Conservation (phyloP, 371 early-diverging fungal species). For the Actinomucor elegans region DNA sequence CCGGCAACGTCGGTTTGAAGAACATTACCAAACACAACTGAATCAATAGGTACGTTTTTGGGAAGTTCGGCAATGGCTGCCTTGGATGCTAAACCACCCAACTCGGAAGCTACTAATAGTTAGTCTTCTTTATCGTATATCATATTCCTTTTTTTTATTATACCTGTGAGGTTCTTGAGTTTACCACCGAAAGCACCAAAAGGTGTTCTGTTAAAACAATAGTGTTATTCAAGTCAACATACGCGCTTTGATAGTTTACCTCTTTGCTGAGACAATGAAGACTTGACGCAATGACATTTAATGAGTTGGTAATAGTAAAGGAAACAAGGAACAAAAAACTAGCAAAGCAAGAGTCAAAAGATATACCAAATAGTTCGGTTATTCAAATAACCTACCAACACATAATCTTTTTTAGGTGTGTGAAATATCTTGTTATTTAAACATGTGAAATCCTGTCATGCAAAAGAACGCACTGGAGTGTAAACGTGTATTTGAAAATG, state of each 20-base stretch:
- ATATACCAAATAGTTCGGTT: conserved; percentile 1
- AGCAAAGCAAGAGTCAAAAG: background rate
- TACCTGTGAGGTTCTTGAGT: conserved; percentile 71
- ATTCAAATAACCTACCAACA: background rate
- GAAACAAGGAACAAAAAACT: conserved; percentile 3
- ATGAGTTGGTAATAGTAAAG: background rate
- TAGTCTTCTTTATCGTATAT: background rate
- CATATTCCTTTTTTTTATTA: background rate
- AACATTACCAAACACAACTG: conserved; percentile 95
- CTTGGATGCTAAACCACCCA: conserved; percentile 89
- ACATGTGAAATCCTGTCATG: conserved; percentile 14
- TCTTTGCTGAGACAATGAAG: conserved; percentile 51
- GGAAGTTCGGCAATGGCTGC: conserved; percentile 84
- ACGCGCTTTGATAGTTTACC: conserved; percentile 7
- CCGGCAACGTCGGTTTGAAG: conserved; percentile 83
- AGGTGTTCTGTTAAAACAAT: conserved; percentile 49
- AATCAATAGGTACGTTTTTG: conserved; percentile 72
- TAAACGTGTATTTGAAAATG: too few species aligned
- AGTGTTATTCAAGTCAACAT: background rate
- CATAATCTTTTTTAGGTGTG: too few species aligned
- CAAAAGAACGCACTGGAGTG: too few species aligned
- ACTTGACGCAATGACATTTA: conserved; percentile 48
- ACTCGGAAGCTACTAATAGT: conserved; percentile 69
- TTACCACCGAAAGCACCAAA: conserved; percentile 90
- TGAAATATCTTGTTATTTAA: background rate